These are phyloP conservation scores for Mycena alexandri DNA, from an alignment of 768 basidiomycete species.

Conservation along the genomic window DNA sequence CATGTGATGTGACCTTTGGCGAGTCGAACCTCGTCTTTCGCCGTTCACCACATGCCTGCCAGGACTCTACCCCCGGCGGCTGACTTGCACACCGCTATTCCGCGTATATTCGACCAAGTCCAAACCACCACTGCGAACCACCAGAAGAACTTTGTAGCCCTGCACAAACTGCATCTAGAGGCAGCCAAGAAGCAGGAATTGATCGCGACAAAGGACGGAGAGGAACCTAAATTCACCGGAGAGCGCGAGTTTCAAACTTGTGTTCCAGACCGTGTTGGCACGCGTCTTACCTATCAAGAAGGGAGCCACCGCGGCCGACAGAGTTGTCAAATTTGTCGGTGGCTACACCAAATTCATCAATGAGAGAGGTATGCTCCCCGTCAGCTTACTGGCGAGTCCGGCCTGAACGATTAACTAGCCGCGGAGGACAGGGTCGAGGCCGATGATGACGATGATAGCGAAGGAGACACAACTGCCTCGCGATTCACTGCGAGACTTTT, in stretches of 20 bases:
- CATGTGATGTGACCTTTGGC: background rate
- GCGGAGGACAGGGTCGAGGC: slow-evolving; percentile 54
- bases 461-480: slow-evolving; percentile 72
- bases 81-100: slow-evolving; percentile 50
- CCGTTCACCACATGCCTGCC: slow-evolving; percentile 23
- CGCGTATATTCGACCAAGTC: slow-evolving; percentile 84
- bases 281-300: slow-evolving; percentile 82
- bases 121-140: slow-evolving; percentile 84
- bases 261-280: slow-evolving; percentile 70
- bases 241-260: slow-evolving; percentile 82
- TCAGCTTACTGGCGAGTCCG: background rate
- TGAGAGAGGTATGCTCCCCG: slow-evolving; percentile 71
- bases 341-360: slow-evolving; percentile 82
- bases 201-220: no score
- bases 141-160: slow-evolving; percentile 87
- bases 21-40: background rate
- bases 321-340: slow-evolving; percentile 85
- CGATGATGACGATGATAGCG: slow-evolving; percentile 54
- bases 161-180: slow-evolving; percentile 82
- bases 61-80: slow-evolving; percentile 13
- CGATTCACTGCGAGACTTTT: slow-evolving; percentile 78
- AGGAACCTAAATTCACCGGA: slow-evolving; percentile 66
- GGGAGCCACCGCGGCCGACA: slow-evolving; percentile 80
- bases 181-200: slow-evolving; percentile 61
- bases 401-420: slow-evolving; percentile 43